Evolutionary conservation across 208 protist genomes (phyloP), one percentile per base, ranked within the genome.

Genomic region (Porcisia deanei): DNA sequence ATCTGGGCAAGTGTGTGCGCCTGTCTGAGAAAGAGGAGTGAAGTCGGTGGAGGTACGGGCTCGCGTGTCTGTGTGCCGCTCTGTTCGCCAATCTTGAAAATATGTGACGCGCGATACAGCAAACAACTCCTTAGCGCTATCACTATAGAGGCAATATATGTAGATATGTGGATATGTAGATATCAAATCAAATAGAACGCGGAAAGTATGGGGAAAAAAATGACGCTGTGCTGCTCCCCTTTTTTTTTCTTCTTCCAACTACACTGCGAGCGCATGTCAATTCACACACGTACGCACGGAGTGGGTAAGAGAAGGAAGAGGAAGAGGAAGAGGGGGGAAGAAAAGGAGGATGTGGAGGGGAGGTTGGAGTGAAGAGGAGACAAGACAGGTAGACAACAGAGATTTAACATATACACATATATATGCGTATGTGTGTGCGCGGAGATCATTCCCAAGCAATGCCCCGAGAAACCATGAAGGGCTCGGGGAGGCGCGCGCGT

Each of bases 251-350:
- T 30, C 30, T 30, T 30, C 47, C 47, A 55, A 71, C 43, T 71
- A 57, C 47, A 71, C 18, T 41, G 2, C 39, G 22, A n/a, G 41
- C 22, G 9, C 37, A 52, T 0, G 39, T 22, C 9, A 14, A 47
- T 25, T 6, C 63, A 25, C 63, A 14, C 41, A 43, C 63, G 47
- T 67, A n/a, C 5, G 58, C n/a, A 18, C 39, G 0, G 60, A 20
- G 74, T 61, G 12, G 52, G 20, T 1, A 54, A 30, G 41, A 74
- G 12, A 8, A 25, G 75, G 37, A 41, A 70, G 53, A 30, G 61
- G 61, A 60, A 10, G 79, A 65, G 57, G 66, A 14, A 73, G 63
- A 43, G 12, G 22, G 63, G 41, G 10, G 18, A 30, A 30, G 30
- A 30, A 30, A 30, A 30, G 20, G 41, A 34, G 63, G 45, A 2